phyloP scores from a whole-genome alignment of 139 green algal genomes.

The Eudorina sp. region DNA sequence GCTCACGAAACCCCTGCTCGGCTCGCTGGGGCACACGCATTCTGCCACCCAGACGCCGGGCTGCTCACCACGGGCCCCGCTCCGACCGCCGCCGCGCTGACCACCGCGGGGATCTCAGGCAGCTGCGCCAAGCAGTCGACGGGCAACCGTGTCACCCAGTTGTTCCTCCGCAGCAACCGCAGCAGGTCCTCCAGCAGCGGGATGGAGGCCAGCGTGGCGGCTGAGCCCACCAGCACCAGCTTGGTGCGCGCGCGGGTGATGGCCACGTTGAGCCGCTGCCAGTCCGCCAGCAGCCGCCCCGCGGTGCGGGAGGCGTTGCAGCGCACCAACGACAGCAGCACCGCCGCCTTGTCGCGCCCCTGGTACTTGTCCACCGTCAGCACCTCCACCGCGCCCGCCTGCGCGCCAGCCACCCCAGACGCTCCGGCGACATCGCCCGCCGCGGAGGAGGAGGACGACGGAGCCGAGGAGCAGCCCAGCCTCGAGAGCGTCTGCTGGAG shows the following conservation, averaged over 20 bases:
- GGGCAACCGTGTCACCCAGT: constrained; percentile 30
- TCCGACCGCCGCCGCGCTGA: not conserved
- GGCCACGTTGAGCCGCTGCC: constrained; percentile 94
- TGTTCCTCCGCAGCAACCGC: constrained; percentile 8
- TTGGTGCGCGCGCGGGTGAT: constrained; percentile 90
- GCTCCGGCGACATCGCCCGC: not conserved
- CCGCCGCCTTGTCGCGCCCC: constrained; percentile 83
- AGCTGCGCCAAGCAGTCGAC: constrained; percentile 30
- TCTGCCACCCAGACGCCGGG: too few relatives aligned
- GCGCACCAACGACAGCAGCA: constrained; percentile 86
- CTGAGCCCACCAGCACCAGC: constrained; percentile 83
- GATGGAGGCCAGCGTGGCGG: constrained; percentile 60
- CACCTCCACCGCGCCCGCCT: constrained; percentile 70
- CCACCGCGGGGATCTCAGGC: not conserved
- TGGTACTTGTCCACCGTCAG: constrained; percentile 93
- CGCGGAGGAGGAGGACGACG: not conserved
- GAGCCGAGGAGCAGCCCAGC: not conserved
- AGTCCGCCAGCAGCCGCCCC: constrained; percentile 84
- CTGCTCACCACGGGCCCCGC: not conserved
- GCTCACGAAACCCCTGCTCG: too few relatives aligned
- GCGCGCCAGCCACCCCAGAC: not conserved
- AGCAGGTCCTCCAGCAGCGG: constrained; percentile 53
- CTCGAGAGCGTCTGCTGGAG: constrained; percentile 29
- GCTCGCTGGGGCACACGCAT: too few relatives aligned
- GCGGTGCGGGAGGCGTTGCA: constrained; percentile 68